These are phyloP conservation scores for Ephemerocybe angulata DNA, from an alignment of 768 basidiomycete genomes.

Conservation along the genomic window DNA sequence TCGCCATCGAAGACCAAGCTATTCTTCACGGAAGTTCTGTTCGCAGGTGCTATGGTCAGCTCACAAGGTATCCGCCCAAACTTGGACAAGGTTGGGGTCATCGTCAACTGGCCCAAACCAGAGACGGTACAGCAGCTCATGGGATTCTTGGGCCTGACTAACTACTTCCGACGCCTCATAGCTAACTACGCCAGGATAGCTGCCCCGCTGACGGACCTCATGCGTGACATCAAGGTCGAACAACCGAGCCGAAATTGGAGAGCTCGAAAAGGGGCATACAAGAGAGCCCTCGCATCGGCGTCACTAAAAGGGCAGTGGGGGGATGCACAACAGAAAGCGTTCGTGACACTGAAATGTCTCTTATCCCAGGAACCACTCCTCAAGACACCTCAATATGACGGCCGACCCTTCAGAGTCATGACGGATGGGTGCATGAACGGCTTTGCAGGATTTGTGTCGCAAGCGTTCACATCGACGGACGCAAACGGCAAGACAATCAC, in stretches of 20 bases:
- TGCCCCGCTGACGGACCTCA: slow-evolving; percentile 28
- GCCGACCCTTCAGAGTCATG: slow-evolving; percentile 27
- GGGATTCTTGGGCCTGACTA: slow-evolving; percentile 33
- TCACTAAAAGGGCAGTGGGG: background rate
- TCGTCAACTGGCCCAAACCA: slow-evolving; percentile 33
- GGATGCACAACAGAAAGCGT: background rate
- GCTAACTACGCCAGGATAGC: slow-evolving; percentile 30
- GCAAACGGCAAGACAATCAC: slow-evolving; percentile 16
- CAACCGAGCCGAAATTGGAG: background rate
- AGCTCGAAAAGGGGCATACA: background rate
- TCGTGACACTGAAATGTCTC: background rate
- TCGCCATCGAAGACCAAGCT: slow-evolving; percentile 32
- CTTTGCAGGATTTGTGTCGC: slow-evolving; percentile 30
- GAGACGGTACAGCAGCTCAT: slow-evolving; percentile 23
- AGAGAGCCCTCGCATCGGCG: background rate
- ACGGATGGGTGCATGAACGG: slow-evolving; percentile 31
- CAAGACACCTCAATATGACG: background rate
- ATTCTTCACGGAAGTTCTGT: slow-evolving; percentile 33
- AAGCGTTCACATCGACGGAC: slow-evolving; percentile 14
- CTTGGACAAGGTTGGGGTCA: slow-evolving; percentile 32
- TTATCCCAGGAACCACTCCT: background rate
- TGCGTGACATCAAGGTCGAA: background rate
- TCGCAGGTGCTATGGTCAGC: slow-evolving; percentile 32
- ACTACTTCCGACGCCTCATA: slow-evolving; percentile 32
- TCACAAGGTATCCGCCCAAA: slow-evolving; percentile 32